Evolutionary conservation across 208 protist species (phyloP), one percentile per base, ranked within the genome.

Genomic region (Trypanosoma scelopori): DNA sequence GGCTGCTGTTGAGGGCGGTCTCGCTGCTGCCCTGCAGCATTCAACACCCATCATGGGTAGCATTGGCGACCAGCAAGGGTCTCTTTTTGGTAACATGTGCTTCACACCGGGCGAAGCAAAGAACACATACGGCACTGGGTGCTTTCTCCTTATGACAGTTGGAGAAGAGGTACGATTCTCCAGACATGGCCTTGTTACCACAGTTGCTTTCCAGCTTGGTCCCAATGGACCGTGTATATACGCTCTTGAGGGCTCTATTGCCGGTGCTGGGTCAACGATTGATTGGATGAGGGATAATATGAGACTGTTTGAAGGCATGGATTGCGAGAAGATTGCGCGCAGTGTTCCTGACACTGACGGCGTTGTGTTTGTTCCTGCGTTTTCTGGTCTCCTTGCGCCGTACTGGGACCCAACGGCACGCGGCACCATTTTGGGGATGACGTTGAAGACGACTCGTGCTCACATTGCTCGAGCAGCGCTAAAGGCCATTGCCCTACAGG

Each of bases 81-180:
- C 98, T 0, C 69, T 98, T 7, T 84, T 99, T 52, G 98, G 98
- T 12, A 98, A 99, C 46, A 69, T 88, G 45, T 99, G 97, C 73
- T 95, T 99, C 50, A 22, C 67, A 5, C 30, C 66, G 7, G 97
- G 97, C 27, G 87, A 98, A n/a, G 83, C 88, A 0, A 99, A 99
- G 71, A 98, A 87, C 63, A 99, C 98, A 2, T 99, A 98, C 78
- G 98, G 98, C 15, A 99, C 98, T 1, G 98, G 98, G 12, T 98
- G 96, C 72, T 99, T 99, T 78, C 66, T 99, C 25, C 81, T 99
- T 16, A 87, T 95, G 72, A 99, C 99, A 69, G 97, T 94, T 9
- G 98, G 98, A n/a, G 69, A 73, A n/a, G 64, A 73, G 23, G 65
- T 71, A 22, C 71, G 94, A 25, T 79, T 86, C 39, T 98, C 93